A percentile compares a stretch with the other conserved stretches of the same genome.
These are phyloP conservation scores for Diaporthe amygdali DNA, from an alignment of 2,329 filamentous ascomycete species.

Conservation along the genomic window DNA sequence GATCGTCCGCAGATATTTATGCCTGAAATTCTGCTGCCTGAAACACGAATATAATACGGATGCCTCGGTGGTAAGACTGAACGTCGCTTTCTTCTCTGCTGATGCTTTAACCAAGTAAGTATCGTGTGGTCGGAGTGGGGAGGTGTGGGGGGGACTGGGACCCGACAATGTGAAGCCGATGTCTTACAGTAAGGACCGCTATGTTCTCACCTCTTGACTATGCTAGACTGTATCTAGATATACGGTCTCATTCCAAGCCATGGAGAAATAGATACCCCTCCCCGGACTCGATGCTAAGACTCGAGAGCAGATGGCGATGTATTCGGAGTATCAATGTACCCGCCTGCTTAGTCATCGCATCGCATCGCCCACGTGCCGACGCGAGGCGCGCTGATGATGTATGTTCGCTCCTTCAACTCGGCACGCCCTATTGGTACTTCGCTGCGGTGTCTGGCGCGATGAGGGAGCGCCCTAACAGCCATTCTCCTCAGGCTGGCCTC, in stretches of 20 bases:
- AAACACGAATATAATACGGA: neutral
- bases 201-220: neutral
- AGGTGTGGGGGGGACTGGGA: neutral
- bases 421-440: neutral
- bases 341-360: conserved; percentile 4
- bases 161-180: neutral
- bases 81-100: neutral
- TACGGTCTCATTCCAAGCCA: neutral
- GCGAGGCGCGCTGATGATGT: neutral
- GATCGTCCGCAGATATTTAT: neutral
- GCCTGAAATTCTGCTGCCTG: neutral
- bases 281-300: neutral
- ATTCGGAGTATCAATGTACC: neutral
- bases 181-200: neutral
- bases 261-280: no score
- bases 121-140: neutral
- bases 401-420: neutral
- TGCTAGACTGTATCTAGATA: neutral
- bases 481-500: neutral
- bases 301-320: neutral
- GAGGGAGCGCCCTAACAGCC: no score
- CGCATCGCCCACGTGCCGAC: conserved; percentile 12
- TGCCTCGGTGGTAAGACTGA: no score
- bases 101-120: neutral
- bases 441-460: neutral